phyloP scores from a whole-genome alignment of 1,139 yeast species.

The Lizanozyma gosingica region DNA sequence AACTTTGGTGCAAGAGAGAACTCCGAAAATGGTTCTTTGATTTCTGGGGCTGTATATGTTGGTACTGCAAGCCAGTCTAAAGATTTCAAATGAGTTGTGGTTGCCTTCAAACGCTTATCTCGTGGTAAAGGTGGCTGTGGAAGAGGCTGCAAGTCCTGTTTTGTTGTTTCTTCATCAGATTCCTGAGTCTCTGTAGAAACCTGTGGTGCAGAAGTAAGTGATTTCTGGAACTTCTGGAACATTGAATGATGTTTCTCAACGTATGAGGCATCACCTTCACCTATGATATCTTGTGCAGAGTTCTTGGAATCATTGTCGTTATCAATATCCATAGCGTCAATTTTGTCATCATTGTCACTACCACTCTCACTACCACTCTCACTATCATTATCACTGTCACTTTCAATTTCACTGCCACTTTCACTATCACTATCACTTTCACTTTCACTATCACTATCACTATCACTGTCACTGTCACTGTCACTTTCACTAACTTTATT shows the following conservation, averaged over 20 bases:
- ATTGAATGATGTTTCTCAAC: conserved; percentile 23
- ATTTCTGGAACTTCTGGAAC: conserved; percentile 30
- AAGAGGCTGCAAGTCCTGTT: conserved; percentile 59
- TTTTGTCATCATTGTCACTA: conserved; percentile 9
- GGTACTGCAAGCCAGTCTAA: conserved; percentile 68
- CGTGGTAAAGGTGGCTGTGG: conserved; percentile 72
- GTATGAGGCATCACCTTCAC: conserved; percentile 6
- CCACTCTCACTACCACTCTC: conserved; percentile 8
- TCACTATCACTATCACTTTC: conserved; percentile 10
- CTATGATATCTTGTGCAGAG: conserved; percentile 5
- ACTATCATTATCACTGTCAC: conserved; percentile 8
- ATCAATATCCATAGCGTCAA: conserved; percentile 7
- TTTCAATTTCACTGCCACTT: conserved; percentile 6
- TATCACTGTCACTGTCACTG: conserved; percentile 9
- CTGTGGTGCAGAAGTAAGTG: conserved; percentile 12
- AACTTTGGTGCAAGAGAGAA: conserved; percentile 25
- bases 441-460: conserved; percentile 9
- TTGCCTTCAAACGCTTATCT: conserved; percentile 34
- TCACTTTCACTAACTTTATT: conserved; percentile 9
- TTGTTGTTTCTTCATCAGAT: conserved; percentile 19
- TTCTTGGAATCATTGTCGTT: conserved; percentile 3
- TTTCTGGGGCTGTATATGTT: conserved; percentile 38
- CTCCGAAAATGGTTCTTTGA: conserved; percentile 28
- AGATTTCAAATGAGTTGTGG: conserved; percentile 29
- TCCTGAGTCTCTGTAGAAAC: conserved; percentile 14